Evolutionary conservation across 225 moss, liverwort and hornwort species (phyloP).

Genomic region (Polytrichum formosum): DNA sequence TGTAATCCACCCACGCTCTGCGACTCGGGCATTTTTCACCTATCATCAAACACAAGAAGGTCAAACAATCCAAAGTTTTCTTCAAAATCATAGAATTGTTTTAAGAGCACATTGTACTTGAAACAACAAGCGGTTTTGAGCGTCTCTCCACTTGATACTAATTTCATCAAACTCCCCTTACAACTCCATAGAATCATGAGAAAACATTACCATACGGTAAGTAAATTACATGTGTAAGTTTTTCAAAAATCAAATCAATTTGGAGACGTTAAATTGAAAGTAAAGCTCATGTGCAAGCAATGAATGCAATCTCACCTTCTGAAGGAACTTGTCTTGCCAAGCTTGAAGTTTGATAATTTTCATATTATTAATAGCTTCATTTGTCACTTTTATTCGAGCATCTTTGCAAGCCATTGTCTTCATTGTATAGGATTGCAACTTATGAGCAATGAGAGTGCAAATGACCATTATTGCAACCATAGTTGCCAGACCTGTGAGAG

Average conservation of each 20-base stretch:
- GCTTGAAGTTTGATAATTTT: constrained; percentile 68
- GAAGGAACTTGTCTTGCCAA: constrained; percentile 56
- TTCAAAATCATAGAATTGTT: too few species aligned
- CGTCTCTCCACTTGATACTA: too few species aligned
- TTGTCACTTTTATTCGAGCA: constrained; percentile 42
- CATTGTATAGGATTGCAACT: constrained; percentile 37
- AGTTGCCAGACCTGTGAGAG: constrained; percentile 40
- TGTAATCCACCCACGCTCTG: constrained; percentile 13
- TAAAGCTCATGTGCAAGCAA: too few species aligned
- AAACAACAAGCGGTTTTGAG: too few species aligned
- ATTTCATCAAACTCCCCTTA: too few species aligned
- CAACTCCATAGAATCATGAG: too few species aligned
- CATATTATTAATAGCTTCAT: constrained; percentile 55
- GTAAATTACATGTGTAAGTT: neutral
- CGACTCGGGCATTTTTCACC: constrained; percentile 1
- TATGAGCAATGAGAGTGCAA: constrained; percentile 35
- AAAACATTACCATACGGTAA: neutral
- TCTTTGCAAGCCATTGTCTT: constrained; percentile 46
- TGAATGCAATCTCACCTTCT: constrained; percentile 20
- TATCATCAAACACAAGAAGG: neutral
- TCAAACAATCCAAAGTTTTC: neutral
- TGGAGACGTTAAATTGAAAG: neutral
- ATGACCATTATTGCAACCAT: constrained; percentile 42
- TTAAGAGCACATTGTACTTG: neutral
- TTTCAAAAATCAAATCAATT: neutral